Evolutionary conservation across 345 rosid genomes (phyloP), one percentile per base, ranked within the genome.

Genomic region (Lepidium didymum): DNA sequence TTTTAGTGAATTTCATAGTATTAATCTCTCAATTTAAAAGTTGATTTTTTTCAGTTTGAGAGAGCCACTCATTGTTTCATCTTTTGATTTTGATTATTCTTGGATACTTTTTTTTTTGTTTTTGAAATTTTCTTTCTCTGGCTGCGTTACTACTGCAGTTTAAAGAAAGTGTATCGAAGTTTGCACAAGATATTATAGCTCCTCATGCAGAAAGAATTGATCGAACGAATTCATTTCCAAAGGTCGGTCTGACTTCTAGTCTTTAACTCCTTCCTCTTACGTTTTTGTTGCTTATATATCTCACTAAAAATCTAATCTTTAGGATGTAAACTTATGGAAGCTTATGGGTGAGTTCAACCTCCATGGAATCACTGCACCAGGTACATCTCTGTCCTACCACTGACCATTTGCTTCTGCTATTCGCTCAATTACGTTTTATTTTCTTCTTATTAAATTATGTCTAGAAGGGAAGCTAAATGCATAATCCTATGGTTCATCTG

Each of bases 291-390:
- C 27, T 5, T 60, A 19, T 31, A 6, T 37, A 42, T 38, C n/a
- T 43, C 31, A 0, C 4, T 29, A 63, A 33, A 62, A 38, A 66
- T 57, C 38, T 51, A 4, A 35, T 37, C 2, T 54, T 67, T 72
- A 90, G 98, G 96, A 93, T 38, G 88, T 82, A 44, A 85, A 93
- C 68, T 82, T 90, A 51, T 93, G 98, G 98, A 93, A 93, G 76
- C 82, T 81, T 38, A 90, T 90, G 98, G 97, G 98, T 35, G 94
- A 85, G 69, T 93, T 93, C 63, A 88, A 84, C 86, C 98, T 93
- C 49, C 91, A 80, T 79, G 98, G 97, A 75, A 84, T 93, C 54
- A 93, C 96, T 42, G 96, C 89, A 16, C 97, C 98, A 63, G 97
- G 97, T 93, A 57, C 5, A 29, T 49, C 10, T 18, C 3, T 67